Percentiles rank a stretch among this genome's conserved stretches.
Conservation (phyloP, 352 stramenopile genomes). For the Globisporangium barbulae region DNA sequence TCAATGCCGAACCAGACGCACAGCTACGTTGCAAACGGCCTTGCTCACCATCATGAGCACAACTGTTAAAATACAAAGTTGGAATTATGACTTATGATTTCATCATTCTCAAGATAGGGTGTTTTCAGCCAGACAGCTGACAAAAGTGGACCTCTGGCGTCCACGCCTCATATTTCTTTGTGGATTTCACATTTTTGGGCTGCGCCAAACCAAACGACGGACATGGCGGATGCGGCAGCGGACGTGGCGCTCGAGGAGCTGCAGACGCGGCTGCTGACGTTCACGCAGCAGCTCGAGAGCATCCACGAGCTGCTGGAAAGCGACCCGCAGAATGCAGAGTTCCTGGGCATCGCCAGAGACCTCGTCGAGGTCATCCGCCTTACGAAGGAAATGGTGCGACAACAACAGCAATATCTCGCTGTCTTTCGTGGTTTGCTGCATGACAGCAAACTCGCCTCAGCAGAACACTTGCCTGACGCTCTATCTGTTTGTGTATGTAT, state of each 20-base stretch:
- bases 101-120: no score
- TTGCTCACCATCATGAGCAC: no score
- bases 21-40: no score
- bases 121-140: no score
- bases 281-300: conserved; percentile 76
- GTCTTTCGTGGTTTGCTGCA: background rate
- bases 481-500: background rate
- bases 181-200: no score
- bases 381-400: conserved; percentile 71
- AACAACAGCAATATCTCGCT: background rate
- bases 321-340: conserved; percentile 70
- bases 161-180: no score
- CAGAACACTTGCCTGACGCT: background rate
- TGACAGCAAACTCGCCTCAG: background rate
- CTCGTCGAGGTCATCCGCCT: conserved; percentile 84
- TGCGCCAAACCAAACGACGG: no score
- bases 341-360: conserved; percentile 71
- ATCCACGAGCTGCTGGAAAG: conserved; percentile 76
- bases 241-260: conserved; percentile 67
- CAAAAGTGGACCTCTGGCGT: no score
- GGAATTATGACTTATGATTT: no score
- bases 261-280: conserved; percentile 72
- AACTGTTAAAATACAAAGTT: no score
- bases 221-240: conserved; percentile 16
- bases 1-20: no score